Evolutionary conservation across 768 basidiomycete species (phyloP), one percentile per base, ranked within the genome.

Genomic region (Tulasnella sp.): DNA sequence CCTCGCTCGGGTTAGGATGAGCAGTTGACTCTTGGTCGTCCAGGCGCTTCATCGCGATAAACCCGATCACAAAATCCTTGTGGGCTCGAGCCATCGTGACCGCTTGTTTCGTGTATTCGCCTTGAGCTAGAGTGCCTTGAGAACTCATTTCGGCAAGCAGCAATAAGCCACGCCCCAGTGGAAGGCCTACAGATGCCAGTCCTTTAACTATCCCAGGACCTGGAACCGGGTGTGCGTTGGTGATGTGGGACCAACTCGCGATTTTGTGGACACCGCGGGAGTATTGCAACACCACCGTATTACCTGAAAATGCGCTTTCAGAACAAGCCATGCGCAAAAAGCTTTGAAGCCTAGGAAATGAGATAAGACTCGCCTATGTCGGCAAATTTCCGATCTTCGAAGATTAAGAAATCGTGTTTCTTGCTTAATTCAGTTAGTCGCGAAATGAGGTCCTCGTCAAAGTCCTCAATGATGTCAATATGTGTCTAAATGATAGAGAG

Each of bases 311-410:
- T 48, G 48, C 21, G 48, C 10, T 2, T 48, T 18, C 18, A 46
- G 38, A 74, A 74, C 38, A 34, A 39, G 36, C n/a, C 21, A 40
- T 14, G 31, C 71, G 71, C 21, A 40, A 9, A 31, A 74, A 74
- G 24, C 38, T 34, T 46, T 39, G 5, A 46, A 46, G 24, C 40
- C 38, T 74, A 39, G 2, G 72, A 40, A 74, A 46, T 46, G 42
- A 46, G 38, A 74, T 74, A 40, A 39, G 42, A 10, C 34, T n/a
- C 81, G 96, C 97, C 97, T 76, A 99, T 99, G 85, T 99, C 98
- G 5, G 98, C 97, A 83, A 99, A 99, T 85, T 99, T 99, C 82
- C 98, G 89, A 87, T 99, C 98, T 87, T 99, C 98, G 82, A 99
- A 99, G 82, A 98, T 96, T 76, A 97, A 85, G 86, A 99, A 99